These are phyloP conservation scores for Cercophora samala DNA, from an alignment of 495 filamentous ascomycete genomes.

Conservation along the genomic window DNA sequence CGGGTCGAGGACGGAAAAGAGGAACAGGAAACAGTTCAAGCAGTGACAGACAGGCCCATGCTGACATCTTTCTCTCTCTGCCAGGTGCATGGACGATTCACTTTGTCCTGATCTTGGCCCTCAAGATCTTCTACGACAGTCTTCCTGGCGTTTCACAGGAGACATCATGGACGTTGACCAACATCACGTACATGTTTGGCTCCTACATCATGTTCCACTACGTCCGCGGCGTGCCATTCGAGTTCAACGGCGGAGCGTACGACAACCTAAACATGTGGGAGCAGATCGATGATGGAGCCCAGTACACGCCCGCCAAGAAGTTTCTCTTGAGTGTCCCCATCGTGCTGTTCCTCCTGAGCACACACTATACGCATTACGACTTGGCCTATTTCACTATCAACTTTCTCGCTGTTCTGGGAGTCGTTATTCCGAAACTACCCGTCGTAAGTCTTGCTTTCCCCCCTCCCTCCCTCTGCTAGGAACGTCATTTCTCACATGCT, in stretches of 20 bases:
- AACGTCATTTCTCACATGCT: slow-evolving; percentile 13
- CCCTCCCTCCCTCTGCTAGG: slow-evolving; percentile 1
- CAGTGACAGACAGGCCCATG: slow-evolving; percentile 13
- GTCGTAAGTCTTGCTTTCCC: slow-evolving; percentile 61
- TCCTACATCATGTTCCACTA: slow-evolving; percentile 99
- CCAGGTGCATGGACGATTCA: slow-evolving; percentile 97
- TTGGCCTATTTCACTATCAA: slow-evolving; percentile 95
- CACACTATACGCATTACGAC: slow-evolving; percentile 98
- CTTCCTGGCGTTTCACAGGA: slow-evolving; percentile 94
- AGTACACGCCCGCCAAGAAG: slow-evolving; percentile 98
- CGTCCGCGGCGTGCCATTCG: slow-evolving; percentile 96
- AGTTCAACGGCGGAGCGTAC: slow-evolving; percentile 98
- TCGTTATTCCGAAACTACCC: slow-evolving; percentile 93
- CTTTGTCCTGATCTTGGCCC: slow-evolving; percentile 77
- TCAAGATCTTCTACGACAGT: slow-evolving; percentile 95
- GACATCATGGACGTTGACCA: slow-evolving; percentile 96
- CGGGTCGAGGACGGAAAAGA: too few relatives aligned
- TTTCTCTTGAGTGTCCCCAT: slow-evolving; percentile 93
- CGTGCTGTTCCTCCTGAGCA: slow-evolving; percentile 89
- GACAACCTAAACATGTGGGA: slow-evolving; percentile 99
- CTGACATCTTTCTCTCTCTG: background rate
- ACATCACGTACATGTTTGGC: slow-evolving; percentile 98
- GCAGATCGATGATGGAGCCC: slow-evolving; percentile 98
- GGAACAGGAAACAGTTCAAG: background rate
- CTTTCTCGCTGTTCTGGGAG: slow-evolving; percentile 81